Conservation (phyloP, 1,284 basidiomycete genomes). For the Ustilago cynodontis region DNA sequence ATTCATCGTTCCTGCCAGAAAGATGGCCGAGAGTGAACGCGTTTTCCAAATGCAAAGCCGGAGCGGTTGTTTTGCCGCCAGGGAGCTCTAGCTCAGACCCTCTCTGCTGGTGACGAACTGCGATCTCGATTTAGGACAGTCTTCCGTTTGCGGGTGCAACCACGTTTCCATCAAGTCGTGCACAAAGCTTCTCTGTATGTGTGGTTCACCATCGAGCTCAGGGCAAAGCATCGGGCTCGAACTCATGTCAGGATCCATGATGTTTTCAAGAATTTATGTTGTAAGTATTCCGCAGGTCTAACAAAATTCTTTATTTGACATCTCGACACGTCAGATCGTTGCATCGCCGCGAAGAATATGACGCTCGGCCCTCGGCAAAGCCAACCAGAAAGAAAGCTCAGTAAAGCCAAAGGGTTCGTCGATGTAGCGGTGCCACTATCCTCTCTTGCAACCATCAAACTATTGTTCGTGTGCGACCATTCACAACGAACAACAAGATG, state of each 20-base stretch:
- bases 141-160: conserved; percentile 1
- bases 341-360: conserved; percentile 5
- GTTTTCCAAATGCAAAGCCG: neutral
- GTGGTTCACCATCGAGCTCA: neutral
- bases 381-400: too few species aligned
- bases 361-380: conserved; percentile 5
- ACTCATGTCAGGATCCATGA: too few species aligned
- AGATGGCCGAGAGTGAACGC: neutral
- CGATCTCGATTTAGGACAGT: neutral
- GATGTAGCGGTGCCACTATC: neutral
- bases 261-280: too few species aligned
- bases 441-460: conserved; percentile 4
- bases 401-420: neutral
- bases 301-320: too few species aligned
- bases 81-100: neutral
- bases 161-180: conserved; percentile 10
- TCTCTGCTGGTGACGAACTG: neutral
- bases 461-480: conserved; percentile 11
- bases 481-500: conserved; percentile 22
- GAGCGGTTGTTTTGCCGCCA: conserved; percentile 11
- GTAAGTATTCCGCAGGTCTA: too few species aligned
- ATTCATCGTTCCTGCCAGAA: conserved; percentile 8
- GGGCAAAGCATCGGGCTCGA: neutral
- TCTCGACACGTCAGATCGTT: conserved; percentile 37
- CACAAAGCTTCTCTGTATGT: neutral